These are phyloP conservation scores for Phytophthora ramorum DNA, from an alignment of 352 stramenopile species.

Conservation along the genomic window DNA sequence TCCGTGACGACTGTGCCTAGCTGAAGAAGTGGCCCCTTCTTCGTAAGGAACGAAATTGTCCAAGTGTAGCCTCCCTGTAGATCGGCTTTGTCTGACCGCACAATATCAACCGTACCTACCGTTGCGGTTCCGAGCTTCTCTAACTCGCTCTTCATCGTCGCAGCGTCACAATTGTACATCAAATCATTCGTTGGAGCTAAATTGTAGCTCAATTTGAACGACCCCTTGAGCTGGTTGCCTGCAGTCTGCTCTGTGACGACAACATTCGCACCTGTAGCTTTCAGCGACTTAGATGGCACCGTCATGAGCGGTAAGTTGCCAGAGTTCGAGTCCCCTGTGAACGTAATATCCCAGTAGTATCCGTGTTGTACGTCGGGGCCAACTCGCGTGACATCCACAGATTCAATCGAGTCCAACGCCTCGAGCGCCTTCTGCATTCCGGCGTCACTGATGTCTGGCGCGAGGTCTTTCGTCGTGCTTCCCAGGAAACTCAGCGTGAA, in stretches of 20 bases:
- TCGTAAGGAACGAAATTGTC: conserved; percentile 93
- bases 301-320: conserved; percentile 69
- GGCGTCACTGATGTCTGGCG: conserved; percentile 76
- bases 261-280: conserved; percentile 44
- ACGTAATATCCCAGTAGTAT: conserved; percentile 84
- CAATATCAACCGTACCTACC: conserved; percentile 68
- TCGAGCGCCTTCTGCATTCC: conserved; percentile 71
- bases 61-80: conserved; percentile 92
- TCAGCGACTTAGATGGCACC: conserved; percentile 49
- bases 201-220: conserved; percentile 68
- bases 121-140: conserved; percentile 47
- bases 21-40: conserved; percentile 51
- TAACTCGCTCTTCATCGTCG: conserved; percentile 72
- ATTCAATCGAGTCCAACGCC: conserved; percentile 61
- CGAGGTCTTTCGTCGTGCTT: conserved; percentile 88
- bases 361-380: conserved; percentile 65
- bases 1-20: conserved; percentile 42
- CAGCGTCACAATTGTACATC: conserved; percentile 72
- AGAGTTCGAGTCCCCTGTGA: conserved; percentile 70
- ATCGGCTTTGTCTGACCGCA: conserved; percentile 66
- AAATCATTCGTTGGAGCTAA: conserved; percentile 73
- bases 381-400: conserved; percentile 63
- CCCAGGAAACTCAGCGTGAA: conserved; percentile 94
- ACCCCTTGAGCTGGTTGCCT: conserved; percentile 76
- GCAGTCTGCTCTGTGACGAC: conserved; percentile 39